phyloP scores from a whole-genome alignment of 768 basidiomycete species.

The Boletus speciosus region DNA sequence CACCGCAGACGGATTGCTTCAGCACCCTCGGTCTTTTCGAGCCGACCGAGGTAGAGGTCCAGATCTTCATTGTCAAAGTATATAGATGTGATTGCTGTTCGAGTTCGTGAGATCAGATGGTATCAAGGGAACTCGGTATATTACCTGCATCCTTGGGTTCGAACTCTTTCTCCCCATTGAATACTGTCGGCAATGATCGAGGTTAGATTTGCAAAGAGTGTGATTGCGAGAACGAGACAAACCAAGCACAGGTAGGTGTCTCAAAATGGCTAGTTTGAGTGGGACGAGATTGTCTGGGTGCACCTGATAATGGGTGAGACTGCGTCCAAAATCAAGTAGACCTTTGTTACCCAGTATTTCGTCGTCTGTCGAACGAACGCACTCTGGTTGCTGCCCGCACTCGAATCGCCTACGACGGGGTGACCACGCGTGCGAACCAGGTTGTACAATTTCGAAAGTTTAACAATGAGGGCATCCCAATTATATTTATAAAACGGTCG shows the following conservation, averaged over 20 bases:
- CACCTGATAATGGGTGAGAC: slow-evolving; percentile 38
- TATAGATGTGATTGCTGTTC: slow-evolving; percentile 87
- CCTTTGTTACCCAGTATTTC: slow-evolving; percentile 89
- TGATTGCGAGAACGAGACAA: slow-evolving; percentile 17
- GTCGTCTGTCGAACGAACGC: slow-evolving; percentile 99
- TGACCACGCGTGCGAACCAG: slow-evolving; percentile 94
- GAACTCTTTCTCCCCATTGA: slow-evolving; percentile 91
- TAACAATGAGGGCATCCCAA: slow-evolving; percentile 94
- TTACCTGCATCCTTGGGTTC: slow-evolving; percentile 77
- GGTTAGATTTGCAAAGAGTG: not conserved
- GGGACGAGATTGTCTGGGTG: slow-evolving; percentile 95
- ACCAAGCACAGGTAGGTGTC: slow-evolving; percentile 94
- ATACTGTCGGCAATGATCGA: slow-evolving; percentile 51
- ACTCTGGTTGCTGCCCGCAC: slow-evolving; percentile 92
- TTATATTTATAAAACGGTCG: slow-evolving; percentile 97
- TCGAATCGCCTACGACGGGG: slow-evolving; percentile 89
- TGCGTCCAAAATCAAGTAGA: not conserved
- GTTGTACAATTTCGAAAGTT: slow-evolving; percentile 91
- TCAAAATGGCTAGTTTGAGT: slow-evolving; percentile 88
- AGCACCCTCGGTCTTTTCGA: slow-evolving; percentile 98
- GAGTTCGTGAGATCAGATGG: slow-evolving; percentile 4
- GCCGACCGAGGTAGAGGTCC: slow-evolving; percentile 91
- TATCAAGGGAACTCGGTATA: slow-evolving; percentile 3
- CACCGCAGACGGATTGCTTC: slow-evolving; percentile 95
- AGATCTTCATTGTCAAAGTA: slow-evolving; percentile 97